Percentiles rank a stretch among this genome's conserved stretches.
Evolutionary conservation across 192 early-diverging fungal genomes (phyloP).

Genomic region (Coemansia sp.): DNA sequence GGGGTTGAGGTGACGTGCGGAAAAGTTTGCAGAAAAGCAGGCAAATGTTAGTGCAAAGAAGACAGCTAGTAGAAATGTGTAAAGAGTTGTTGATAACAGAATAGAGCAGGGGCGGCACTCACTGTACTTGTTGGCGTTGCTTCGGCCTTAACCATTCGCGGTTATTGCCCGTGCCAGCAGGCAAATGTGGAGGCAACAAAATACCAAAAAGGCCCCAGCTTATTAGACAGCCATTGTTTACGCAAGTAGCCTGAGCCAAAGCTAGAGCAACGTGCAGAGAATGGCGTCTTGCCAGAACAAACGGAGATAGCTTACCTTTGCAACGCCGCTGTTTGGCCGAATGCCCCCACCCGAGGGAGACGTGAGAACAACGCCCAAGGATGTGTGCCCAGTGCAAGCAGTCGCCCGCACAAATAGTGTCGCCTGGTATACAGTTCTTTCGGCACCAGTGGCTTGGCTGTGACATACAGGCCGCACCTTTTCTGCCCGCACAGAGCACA

Average conservation of each 20-base stretch:
- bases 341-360: neutral
- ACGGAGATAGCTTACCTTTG: neutral
- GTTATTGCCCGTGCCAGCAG: neutral
- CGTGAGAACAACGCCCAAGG: neutral
- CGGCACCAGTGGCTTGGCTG: neutral
- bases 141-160: neutral
- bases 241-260: neutral
- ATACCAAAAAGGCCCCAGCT: neutral
- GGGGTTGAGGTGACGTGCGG: neutral
- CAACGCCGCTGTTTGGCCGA: constrained; percentile 1
- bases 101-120: neutral
- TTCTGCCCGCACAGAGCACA: neutral
- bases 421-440: constrained; percentile 1
- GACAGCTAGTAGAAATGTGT: neutral
- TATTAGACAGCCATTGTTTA: neutral
- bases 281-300: neutral
- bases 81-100: neutral
- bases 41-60: neutral
- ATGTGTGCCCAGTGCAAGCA: neutral
- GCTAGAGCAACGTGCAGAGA: neutral
- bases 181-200: neutral
- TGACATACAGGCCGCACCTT: neutral
- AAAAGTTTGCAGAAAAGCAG: neutral
- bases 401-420: neutral
- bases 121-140: neutral